A percentile compares a stretch with the other conserved stretches of the same genome.
Evolutionary conservation across 1,284 basidiomycete species (phyloP).

Genomic region (Malassezia caprae): DNA sequence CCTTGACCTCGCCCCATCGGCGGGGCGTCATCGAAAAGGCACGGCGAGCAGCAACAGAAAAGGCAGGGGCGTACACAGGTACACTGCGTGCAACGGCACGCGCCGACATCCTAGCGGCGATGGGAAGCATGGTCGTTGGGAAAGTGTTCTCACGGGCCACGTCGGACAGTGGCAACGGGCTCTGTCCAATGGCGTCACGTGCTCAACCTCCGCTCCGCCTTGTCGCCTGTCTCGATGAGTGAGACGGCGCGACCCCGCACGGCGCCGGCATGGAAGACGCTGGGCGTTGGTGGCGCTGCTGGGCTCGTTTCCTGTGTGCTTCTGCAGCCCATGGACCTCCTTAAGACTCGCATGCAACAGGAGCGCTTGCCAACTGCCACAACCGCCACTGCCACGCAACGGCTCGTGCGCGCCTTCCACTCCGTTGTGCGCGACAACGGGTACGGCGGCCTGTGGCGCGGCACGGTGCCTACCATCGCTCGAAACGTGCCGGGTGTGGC

Average conservation of each 20-base stretch:
- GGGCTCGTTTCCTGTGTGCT: constrained; percentile 43
- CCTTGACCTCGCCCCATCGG: constrained; percentile 67
- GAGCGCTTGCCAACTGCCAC: background rate
- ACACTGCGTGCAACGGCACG: constrained; percentile 6
- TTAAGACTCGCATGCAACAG: constrained; percentile 46
- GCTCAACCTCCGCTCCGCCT: background rate
- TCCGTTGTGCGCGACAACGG: constrained; percentile 19
- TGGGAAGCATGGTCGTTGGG: constrained; percentile 7
- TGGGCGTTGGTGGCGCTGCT: constrained; percentile 37
- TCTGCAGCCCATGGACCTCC: constrained; percentile 44
- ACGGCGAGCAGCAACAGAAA: constrained; percentile 11
- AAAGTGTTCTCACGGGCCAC: background rate
- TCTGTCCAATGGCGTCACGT: background rate
- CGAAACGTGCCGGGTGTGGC: constrained; percentile 47
- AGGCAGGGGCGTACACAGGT: constrained; percentile 4
- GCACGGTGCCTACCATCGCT: constrained; percentile 40
- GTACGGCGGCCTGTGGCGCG: constrained; percentile 38
- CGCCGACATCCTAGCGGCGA: constrained; percentile 2
- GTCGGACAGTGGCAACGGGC: background rate
- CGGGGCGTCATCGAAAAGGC: constrained; percentile 26
- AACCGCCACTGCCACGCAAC: constrained; percentile 1
- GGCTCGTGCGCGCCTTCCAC: constrained; percentile 7
- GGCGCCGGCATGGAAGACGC: constrained; percentile 20
- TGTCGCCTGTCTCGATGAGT: background rate
- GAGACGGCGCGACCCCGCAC: background rate